Conservation (phyloP, 768 basidiomycete genomes). For the Phlegmacium glaucopus region DNA sequence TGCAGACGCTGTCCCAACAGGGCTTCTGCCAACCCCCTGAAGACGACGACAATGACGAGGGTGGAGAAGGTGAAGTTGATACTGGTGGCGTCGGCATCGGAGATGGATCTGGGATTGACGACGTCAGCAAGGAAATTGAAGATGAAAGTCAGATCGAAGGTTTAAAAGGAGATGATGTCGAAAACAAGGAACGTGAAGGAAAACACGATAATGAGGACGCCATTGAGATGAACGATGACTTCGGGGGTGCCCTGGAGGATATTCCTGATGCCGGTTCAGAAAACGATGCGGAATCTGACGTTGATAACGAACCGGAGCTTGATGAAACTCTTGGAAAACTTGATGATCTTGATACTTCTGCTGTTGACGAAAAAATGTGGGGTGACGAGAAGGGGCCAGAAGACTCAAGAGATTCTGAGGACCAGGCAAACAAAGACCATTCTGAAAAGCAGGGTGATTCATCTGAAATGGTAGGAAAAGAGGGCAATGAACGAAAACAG, state of each 20-base stretch:
- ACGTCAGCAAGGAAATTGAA: slow-evolving; percentile 92
- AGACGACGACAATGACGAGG: slow-evolving; percentile 51
- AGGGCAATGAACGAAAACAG: slow-evolving; percentile 42
- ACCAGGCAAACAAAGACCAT: slow-evolving; percentile 59
- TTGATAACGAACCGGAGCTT: slow-evolving; percentile 55
- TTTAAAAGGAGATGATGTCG: slow-evolving; percentile 62
- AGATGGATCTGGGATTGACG: slow-evolving; percentile 78
- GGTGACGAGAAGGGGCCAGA: slow-evolving; percentile 72
- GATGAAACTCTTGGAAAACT: slow-evolving; percentile 86
- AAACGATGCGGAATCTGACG: slow-evolving; percentile 47
- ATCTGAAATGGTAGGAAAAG: slow-evolving; percentile 80
- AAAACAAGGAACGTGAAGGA: slow-evolving; percentile 42
- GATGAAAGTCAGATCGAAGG: slow-evolving; percentile 98
- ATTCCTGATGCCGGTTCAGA: slow-evolving; percentile 63
- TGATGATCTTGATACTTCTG: slow-evolving; percentile 77
- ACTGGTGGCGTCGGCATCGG: slow-evolving; percentile 85
- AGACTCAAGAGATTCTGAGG: slow-evolving; percentile 46
- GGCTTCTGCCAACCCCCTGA: slow-evolving; percentile 95
- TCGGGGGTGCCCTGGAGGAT: slow-evolving; percentile 85
- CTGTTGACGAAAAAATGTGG: slow-evolving; percentile 97
- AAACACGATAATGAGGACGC: slow-evolving; percentile 65
- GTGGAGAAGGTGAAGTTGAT: slow-evolving; percentile 45
- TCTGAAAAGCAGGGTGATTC: slow-evolving; percentile 44
- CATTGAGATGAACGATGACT: slow-evolving; percentile 89
- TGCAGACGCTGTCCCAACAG: slow-evolving; percentile 71